Evolutionary conservation across 2,329 filamentous ascomycete genomes (phyloP).

Genomic region (Helotiales sp.): DNA sequence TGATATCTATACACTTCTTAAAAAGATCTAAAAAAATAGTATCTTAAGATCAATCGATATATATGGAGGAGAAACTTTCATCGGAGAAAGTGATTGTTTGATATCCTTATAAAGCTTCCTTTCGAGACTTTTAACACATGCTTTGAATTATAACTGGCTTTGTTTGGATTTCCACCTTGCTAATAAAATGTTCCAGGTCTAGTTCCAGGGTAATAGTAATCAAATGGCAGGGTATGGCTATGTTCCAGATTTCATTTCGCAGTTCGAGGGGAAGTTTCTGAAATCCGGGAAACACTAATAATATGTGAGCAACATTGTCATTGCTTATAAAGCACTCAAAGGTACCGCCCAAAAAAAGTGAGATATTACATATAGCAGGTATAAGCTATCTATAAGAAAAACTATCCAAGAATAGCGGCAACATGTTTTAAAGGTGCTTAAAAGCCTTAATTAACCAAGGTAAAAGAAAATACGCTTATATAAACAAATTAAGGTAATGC

Average conservation of each 20-base stretch:
- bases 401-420: background rate
- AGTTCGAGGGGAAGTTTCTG: slow-evolving; percentile 19
- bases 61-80: background rate
- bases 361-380: no score
- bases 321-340: no score
- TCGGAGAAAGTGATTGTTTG: background rate
- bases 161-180: slow-evolving; percentile 17
- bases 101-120: slow-evolving; percentile 9
- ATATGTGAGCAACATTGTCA: background rate
- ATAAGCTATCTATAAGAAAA: background rate
- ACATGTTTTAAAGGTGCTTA: background rate
- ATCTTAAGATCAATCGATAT: slow-evolving; percentile 4
- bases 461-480: background rate
- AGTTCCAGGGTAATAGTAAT: slow-evolving; percentile 19
- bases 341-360: no score
- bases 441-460: background rate
- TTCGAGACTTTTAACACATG: slow-evolving; percentile 15
- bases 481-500: background rate
- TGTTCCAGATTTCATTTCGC: slow-evolving; percentile 16
- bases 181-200: slow-evolving; percentile 12
- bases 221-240: slow-evolving; percentile 12
- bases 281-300: slow-evolving; percentile 13
- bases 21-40: slow-evolving; percentile 2
- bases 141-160: slow-evolving; percentile 8
- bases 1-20: background rate